Percentiles rank a stretch among this genome's conserved stretches.
Conservation (phyloP, 345 rosid species). For the Corchorus olitorius region DNA sequence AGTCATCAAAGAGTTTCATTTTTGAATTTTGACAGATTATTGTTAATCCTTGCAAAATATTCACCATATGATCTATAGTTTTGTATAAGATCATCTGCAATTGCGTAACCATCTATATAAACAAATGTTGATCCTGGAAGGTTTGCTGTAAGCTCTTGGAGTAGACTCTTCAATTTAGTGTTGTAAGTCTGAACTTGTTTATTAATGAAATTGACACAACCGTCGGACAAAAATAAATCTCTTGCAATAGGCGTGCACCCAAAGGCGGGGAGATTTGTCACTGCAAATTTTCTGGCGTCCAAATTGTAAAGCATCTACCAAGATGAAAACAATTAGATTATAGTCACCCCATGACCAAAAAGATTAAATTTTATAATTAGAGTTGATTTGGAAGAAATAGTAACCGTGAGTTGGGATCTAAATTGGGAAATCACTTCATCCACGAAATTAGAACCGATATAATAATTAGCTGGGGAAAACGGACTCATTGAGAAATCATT, state of each 20-base stretch:
- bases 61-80: slow-evolving; percentile 18
- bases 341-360: too few species aligned
- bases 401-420: slow-evolving; percentile 22
- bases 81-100: neutral
- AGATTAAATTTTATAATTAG: too few species aligned
- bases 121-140: slow-evolving; percentile 14
- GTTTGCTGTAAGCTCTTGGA: slow-evolving; percentile 13
- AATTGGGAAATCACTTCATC: neutral
- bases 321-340: neutral
- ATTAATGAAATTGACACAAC: neutral
- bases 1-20: neutral
- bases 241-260: slow-evolving; percentile 12
- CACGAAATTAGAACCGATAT: neutral
- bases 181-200: neutral
- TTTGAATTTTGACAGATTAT: neutral
- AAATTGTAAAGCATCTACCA: slow-evolving; percentile 21
- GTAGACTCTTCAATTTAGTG: slow-evolving; percentile 8
- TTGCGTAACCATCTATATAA: slow-evolving; percentile 5
- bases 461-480: neutral
- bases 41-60: too few species aligned
- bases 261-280: neutral
- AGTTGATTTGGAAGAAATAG: neutral
- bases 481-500: neutral
- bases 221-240: neutral
- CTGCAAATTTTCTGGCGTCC: slow-evolving; percentile 27